Percentiles rank a stretch among this genome's conserved stretches.
These are phyloP conservation scores for Porodaedalea pini DNA, from an alignment of 1,284 basidiomycete genomes.

Conservation along the genomic window DNA sequence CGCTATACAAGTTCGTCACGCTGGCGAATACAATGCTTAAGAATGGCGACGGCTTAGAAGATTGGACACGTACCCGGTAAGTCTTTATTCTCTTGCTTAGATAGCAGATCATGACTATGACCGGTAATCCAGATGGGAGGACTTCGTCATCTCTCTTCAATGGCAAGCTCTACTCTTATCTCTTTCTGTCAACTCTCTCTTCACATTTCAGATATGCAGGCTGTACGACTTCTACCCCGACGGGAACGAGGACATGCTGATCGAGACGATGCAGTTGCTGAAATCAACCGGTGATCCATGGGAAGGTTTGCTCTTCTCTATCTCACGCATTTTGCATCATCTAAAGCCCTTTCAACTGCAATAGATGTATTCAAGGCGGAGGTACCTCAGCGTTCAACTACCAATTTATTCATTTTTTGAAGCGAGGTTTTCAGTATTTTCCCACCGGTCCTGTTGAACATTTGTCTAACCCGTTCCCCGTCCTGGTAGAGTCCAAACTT, in stretches of 20 bases:
- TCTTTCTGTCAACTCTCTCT: not conserved
- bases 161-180: slow-evolving; percentile 36
- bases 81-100: too few relatives aligned
- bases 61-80: slow-evolving; percentile 52
- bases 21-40: slow-evolving; percentile 56
- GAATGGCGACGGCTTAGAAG: slow-evolving; percentile 46
- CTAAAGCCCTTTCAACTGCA: not conserved
- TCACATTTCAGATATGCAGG: slow-evolving; percentile 31
- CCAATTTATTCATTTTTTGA: slow-evolving; percentile 23
- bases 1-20: slow-evolving; percentile 48
- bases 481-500: not conserved
- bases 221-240: slow-evolving; percentile 51
- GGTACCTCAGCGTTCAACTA: too few relatives aligned
- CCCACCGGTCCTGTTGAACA: slow-evolving; percentile 35
- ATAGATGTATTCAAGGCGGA: slow-evolving; percentile 31
- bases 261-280: slow-evolving; percentile 53
- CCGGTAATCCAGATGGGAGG: too few relatives aligned
- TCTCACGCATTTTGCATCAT: not conserved
- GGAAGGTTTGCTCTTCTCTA: slow-evolving; percentile 28
- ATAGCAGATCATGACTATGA: too few relatives aligned
- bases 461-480: slow-evolving; percentile 31
- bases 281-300: slow-evolving; percentile 55
- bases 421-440: slow-evolving; percentile 40
- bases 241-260: slow-evolving; percentile 45
- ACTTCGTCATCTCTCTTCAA: slow-evolving; percentile 51